Evolutionary conservation across 176 grass and related monocot species (phyloP).

Genomic region (Oryza glaberrima): DNA sequence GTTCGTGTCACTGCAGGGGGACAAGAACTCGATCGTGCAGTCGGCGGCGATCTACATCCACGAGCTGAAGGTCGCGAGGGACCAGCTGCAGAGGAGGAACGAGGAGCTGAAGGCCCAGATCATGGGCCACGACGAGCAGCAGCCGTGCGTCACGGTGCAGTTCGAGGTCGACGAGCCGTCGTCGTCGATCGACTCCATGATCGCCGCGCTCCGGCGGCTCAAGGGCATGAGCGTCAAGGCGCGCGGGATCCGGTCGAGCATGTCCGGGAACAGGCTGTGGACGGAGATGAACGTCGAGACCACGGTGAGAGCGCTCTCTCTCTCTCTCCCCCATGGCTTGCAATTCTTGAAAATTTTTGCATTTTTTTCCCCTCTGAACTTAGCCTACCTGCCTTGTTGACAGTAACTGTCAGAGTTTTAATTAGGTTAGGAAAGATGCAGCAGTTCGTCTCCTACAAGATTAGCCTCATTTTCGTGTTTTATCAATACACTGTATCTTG

Average conservation of each 20-base stretch:
- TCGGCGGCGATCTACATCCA: slow-evolving; percentile 62
- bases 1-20: slow-evolving; percentile 34
- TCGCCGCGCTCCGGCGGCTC: slow-evolving; percentile 63
- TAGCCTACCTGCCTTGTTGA: slow-evolving; percentile 7
- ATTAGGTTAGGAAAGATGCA: background rate
- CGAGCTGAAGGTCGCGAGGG: slow-evolving; percentile 60
- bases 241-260: slow-evolving; percentile 46
- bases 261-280: slow-evolving; percentile 47
- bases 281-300: slow-evolving; percentile 73
- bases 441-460: background rate
- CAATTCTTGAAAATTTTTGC: background rate
- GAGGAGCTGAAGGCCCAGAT: slow-evolving; percentile 68
- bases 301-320: slow-evolving; percentile 47
- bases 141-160: slow-evolving; percentile 58
- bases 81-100: slow-evolving; percentile 54
- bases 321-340: too few species aligned
- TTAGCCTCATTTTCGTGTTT: background rate
- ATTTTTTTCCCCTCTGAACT: background rate
- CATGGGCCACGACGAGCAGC: slow-evolving; percentile 49
- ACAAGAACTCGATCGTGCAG: slow-evolving; percentile 94
- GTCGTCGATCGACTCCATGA: slow-evolving; percentile 76
- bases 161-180: slow-evolving; percentile 65
- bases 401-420: background rate
- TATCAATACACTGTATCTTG: background rate
- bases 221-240: slow-evolving; percentile 74